Evolutionary conservation across 495 filamentous ascomycete genomes (phyloP).

Genomic region (Aspergillus funiculosus): DNA sequence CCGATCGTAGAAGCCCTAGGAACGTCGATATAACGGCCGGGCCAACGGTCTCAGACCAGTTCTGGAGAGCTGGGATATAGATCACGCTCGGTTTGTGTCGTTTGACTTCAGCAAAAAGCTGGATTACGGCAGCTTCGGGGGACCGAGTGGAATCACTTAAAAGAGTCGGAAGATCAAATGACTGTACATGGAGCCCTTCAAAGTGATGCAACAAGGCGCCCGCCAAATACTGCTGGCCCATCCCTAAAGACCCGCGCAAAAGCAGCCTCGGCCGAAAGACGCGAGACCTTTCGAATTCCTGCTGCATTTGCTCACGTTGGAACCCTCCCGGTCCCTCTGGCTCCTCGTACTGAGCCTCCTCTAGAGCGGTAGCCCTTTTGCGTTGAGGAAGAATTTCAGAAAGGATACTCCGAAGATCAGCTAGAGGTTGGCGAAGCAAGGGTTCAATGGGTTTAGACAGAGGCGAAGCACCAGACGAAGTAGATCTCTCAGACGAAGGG

Average conservation of each 20-base stretch:
- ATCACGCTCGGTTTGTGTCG: conserved; percentile 95
- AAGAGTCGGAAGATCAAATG: conserved; percentile 85
- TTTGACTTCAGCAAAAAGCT: conserved; percentile 84
- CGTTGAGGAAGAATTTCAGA: conserved; percentile 74
- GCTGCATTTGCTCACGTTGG: conserved; percentile 74
- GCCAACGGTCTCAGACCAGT: conserved; percentile 73
- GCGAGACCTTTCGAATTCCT: conserved; percentile 83
- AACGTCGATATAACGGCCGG: conserved; percentile 69
- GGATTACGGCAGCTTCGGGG: conserved; percentile 79
- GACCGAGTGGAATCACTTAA: conserved; percentile 66
- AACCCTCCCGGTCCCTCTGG: conserved; percentile 75
- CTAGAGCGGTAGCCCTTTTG: conserved; percentile 78
- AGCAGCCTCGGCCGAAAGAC: conserved; percentile 85
- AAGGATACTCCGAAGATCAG: conserved; percentile 57
- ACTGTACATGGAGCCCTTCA: conserved; percentile 89
- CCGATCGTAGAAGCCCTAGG: conserved; percentile 63
- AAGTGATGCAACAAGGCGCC: conserved; percentile 82
- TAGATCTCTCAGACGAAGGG: conserved; percentile 85
- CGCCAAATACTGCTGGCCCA: conserved; percentile 91
- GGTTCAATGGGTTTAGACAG: conserved; percentile 75
- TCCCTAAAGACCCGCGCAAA: conserved; percentile 69
- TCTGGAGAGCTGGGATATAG: conserved; percentile 82
- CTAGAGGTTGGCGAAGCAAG: conserved; percentile 66
- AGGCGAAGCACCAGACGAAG: conserved; percentile 71
- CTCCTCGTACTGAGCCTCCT: conserved; percentile 93